phyloP scores from a whole-genome alignment of 495 filamentous ascomycete species.

The Geopyxis carbonaria region DNA sequence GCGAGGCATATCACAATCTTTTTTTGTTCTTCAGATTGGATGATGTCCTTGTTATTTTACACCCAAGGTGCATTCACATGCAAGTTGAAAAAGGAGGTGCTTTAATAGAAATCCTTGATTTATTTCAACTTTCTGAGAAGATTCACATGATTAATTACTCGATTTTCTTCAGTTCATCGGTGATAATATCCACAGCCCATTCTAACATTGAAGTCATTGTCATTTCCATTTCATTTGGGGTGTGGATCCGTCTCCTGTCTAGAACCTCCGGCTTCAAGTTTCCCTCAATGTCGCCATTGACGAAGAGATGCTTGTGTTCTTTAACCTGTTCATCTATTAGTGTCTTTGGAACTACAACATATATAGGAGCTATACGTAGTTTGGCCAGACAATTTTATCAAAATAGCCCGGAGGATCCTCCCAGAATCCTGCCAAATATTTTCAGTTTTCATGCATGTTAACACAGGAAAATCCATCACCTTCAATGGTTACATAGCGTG shows the following conservation, averaged over 20 bases:
- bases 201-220: conserved; percentile 34
- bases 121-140: background rate
- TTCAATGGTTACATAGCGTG: conserved; percentile 71
- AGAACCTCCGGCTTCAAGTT: conserved; percentile 31
- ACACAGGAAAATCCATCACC: conserved; percentile 6
- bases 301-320: conserved; percentile 54
- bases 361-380: conserved; percentile 48
- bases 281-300: conserved; percentile 44
- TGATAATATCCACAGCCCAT: conserved; percentile 39
- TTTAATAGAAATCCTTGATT: too few species aligned
- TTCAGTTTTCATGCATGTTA: background rate
- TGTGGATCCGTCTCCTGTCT: conserved; percentile 30
- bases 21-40: conserved; percentile 5
- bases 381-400: conserved; percentile 87
- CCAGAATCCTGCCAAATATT: conserved; percentile 61
- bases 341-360: background rate
- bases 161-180: conserved; percentile 26
- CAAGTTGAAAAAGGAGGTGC: too few species aligned
- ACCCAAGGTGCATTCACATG: conserved; percentile 19
- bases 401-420: conserved; percentile 85
- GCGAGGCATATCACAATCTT: background rate
- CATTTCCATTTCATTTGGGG: conserved; percentile 27
- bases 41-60: conserved; percentile 23
- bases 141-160: conserved; percentile 5
- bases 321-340: conserved; percentile 8